These are phyloP conservation scores for Meredithiella fracta DNA, from an alignment of 2,329 filamentous ascomycete species.

Conservation along the genomic window DNA sequence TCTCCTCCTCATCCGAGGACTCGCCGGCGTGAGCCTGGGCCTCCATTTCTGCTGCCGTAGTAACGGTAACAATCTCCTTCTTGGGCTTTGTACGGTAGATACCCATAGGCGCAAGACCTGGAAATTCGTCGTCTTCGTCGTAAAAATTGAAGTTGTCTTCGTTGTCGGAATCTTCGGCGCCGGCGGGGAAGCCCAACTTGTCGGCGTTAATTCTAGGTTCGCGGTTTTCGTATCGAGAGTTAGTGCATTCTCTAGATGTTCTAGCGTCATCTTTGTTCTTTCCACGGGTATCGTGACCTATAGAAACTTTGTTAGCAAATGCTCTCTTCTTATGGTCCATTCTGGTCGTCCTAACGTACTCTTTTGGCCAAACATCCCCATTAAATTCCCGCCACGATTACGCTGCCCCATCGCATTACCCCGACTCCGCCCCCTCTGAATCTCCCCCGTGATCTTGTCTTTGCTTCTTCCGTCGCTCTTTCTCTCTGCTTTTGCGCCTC, in stretches of 20 bases:
- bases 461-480: slow-evolving; percentile 25
- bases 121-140: slow-evolving; percentile 21
- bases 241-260: slow-evolving; percentile 18
- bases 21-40: slow-evolving; percentile 8
- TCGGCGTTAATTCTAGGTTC: slow-evolving; percentile 41
- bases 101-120: slow-evolving; percentile 34
- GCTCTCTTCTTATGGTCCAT: slow-evolving; percentile 5
- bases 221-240: slow-evolving; percentile 20
- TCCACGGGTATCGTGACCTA: slow-evolving; percentile 7
- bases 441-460: slow-evolving; percentile 24
- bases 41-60: slow-evolving; percentile 13
- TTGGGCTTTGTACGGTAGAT: slow-evolving; percentile 25
- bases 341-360: slow-evolving; percentile 13
- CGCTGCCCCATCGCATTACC: slow-evolving; percentile 29
- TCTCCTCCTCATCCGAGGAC: slow-evolving; percentile 14
- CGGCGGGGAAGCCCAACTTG: slow-evolving; percentile 27
- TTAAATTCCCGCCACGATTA: slow-evolving; percentile 21
- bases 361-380: slow-evolving; percentile 16
- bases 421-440: slow-evolving; percentile 28
- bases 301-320: background rate
- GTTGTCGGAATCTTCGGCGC: slow-evolving; percentile 28
- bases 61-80: slow-evolving; percentile 10
- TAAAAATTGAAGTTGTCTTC: slow-evolving; percentile 31
- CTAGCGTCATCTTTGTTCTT: slow-evolving; percentile 17
- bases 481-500: slow-evolving; percentile 28